phyloP scores from a whole-genome alignment of 2,329 filamentous ascomycete species.

The Monosporascus ibericus region DNA sequence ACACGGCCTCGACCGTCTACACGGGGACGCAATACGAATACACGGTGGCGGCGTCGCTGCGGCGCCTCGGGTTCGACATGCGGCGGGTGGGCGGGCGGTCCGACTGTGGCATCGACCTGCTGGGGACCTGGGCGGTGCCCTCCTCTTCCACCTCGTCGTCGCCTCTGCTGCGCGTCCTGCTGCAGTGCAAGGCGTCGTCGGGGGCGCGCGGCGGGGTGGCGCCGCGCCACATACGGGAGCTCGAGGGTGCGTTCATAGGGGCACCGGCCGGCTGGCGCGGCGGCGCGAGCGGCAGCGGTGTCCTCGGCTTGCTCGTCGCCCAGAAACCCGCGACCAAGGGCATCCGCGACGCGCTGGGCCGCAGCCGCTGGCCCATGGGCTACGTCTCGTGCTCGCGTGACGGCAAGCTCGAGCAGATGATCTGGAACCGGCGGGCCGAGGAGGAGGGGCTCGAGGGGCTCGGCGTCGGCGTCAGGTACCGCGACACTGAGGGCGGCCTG shows the following conservation, averaged over 20 bases:
- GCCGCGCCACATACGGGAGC: conserved; percentile 62
- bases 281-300: conserved; percentile 25
- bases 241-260: conserved; percentile 70
- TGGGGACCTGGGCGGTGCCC: conserved; percentile 63
- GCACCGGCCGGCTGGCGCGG: conserved; percentile 69
- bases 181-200: conserved; percentile 65
- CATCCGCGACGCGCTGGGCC: conserved; percentile 63
- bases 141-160: conserved; percentile 12
- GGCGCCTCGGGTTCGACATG: conserved; percentile 57
- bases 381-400: conserved; percentile 57
- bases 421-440: conserved; percentile 65
- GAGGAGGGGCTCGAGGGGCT: conserved; percentile 57
- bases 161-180: conserved; percentile 38
- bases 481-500: conserved; percentile 11
- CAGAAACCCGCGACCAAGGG: conserved; percentile 70
- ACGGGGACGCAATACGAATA: conserved; percentile 77
- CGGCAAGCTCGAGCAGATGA: conserved; percentile 58
- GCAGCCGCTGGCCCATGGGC: conserved; percentile 64
- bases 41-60: conserved; percentile 50
- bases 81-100: conserved; percentile 58
- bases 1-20: conserved; percentile 53
- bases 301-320: conserved; percentile 66
- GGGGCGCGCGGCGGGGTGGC: conserved; percentile 37
- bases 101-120: conserved; percentile 68
- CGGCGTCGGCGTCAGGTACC: conserved; percentile 42